Evolutionary conservation across 2,329 filamentous ascomycete genomes (phyloP), one percentile per base, ranked within the genome.

Genomic region (Bimuria novae-zelandiae): DNA sequence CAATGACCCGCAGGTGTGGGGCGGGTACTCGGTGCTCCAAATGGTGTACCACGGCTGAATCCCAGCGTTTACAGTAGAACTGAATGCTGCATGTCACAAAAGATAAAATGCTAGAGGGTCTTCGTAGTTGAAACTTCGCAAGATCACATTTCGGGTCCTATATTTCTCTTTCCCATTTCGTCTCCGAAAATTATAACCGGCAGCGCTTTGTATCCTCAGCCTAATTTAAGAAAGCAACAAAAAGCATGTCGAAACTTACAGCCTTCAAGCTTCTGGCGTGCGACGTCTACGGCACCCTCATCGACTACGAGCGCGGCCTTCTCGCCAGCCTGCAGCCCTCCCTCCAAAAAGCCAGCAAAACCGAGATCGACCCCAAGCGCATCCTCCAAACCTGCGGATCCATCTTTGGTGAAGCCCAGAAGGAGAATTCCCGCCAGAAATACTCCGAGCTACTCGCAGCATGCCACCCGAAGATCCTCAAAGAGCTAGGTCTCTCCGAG

Each of bases 281-380:
- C 74, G 89, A 93, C 74, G 85, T 89, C 76, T 92, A 89, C 71
- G 89, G 89, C 70, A 93, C 89, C 0, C 80, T 92, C 3, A 84
- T 92, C 55, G 88, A 92, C 77, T 91, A 88, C 88, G 87, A 91
- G 70, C 69, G 76, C n/a, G 88, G 88, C 53, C 81, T 90, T 51
- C 72, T 81, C 46, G 59, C 72, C 2, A 78, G 81, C 3, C 78
- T 91, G 1, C 67, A 78, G 21, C 78, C 82, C 0, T 65, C 83
- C 11, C 73, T 84, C 29, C 67, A 78, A 23, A 63, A 59, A n/a
- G 55, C 56, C 35, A 49, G 49, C 30, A 63, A 64, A n/a, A 41
- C 60, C 7, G 49, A 67, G 19, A 42, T 70, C 3, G 62, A 67
- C 25, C 56, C 54, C 11, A 63, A 66, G 35, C 47, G 62, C 17